Base-by-base conservation (phyloP, 2,329 filamentous ascomycete species). In the Fusarium sp. region DNA sequence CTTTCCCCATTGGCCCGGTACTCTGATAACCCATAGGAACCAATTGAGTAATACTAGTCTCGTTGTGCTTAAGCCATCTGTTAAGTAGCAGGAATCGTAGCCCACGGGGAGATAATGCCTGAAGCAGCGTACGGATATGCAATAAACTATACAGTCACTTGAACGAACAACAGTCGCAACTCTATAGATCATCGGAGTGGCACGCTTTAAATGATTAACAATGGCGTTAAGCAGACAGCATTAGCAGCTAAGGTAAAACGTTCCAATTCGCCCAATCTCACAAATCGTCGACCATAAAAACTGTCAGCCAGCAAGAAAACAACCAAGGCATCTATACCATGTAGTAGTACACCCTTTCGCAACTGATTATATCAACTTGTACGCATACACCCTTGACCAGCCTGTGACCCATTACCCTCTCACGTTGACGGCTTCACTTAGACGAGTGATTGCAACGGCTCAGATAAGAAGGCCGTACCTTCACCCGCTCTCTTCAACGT, bases 261-360 rank as follows among this genome's bases (percentile, higher is more conserved):
- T 67, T 64, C 66, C 66, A 56, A 63, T 69, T 69, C 62, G 66
- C 66, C 66, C 37, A 24, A 33, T 15, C 41, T 56, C 48, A 56
- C 54, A 57, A 68, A 54, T 43, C 50, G 52, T 46, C 32, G 37
- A 62, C 40, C 45, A 56, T 63, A 6, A 54, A 56, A 47, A 43
- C 41, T 50, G 47, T 40, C 66, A 43, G 56, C 40, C 20, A 59
- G 35, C 53, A 59, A 56, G 20, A 61, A 64, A 64, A 56, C 40
- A 56, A 52, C 50, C 49, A 60, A 70, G 58, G 49, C 66, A 69
- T 69, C 57, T 70, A 56, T 64, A 53, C 53, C 66, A 63, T 49
- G 52, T 57, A 60, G 28, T 69, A 67, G 45, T 69, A 69, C 66
- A 67, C 46, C 62, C 53, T 49, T 56, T 39, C 57, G 22, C 52